phyloP scores from a whole-genome alignment of 495 filamentous ascomycete genomes.

The Aspergillus panamensis region DNA sequence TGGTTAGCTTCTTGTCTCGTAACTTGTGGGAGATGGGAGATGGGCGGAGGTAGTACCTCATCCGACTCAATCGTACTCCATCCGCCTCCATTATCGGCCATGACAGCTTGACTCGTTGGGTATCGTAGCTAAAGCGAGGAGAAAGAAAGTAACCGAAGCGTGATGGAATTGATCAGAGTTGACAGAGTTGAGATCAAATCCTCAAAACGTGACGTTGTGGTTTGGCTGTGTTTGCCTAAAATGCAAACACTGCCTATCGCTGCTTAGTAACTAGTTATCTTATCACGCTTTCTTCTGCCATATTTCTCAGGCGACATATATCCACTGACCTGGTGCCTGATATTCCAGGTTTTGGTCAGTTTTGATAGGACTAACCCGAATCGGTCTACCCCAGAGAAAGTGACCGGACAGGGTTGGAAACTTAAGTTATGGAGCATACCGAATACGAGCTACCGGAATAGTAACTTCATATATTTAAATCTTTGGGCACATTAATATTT shows the following conservation, averaged over 20 bases:
- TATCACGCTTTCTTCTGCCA: neutral
- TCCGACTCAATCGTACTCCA: slow-evolving; percentile 90
- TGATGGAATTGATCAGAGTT: neutral
- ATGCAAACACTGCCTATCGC: neutral
- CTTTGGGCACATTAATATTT: no score
- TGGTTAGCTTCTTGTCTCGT: neutral
- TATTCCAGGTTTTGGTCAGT: neutral
- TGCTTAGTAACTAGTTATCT: neutral
- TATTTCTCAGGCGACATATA: neutral
- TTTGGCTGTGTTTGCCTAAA: neutral
- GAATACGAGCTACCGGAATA: slow-evolving; percentile 2
- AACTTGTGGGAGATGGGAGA: neutral
- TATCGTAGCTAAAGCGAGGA: no score
- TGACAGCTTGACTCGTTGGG: slow-evolving; percentile 5
- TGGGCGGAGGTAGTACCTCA: slow-evolving; percentile 54
- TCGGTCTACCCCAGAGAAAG: no score
- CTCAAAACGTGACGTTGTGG: neutral
- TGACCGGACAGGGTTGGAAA: neutral
- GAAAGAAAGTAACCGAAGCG: neutral
- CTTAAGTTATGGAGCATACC: neutral
- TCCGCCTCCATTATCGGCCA: slow-evolving; percentile 48
- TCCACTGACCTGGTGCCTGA: neutral
- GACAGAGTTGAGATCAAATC: no score
- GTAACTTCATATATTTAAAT: neutral
- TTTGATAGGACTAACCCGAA: neutral